These are phyloP conservation scores for Chlorella sp. DNA, from an alignment of 139 green algal genomes.

Conservation along the genomic window DNA sequence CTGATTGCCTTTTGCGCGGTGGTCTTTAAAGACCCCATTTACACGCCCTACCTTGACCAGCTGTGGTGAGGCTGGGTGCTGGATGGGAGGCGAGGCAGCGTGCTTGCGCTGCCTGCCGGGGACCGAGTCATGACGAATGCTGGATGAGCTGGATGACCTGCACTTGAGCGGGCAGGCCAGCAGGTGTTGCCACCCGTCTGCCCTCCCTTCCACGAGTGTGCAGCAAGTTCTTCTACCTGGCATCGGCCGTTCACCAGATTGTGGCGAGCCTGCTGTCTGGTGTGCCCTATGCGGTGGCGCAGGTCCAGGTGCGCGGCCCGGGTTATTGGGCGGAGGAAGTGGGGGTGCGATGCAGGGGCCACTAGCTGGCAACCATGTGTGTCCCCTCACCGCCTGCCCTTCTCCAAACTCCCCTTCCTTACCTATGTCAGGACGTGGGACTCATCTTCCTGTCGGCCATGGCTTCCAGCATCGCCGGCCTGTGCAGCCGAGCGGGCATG, in stretches of 20 bases:
- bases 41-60: background rate
- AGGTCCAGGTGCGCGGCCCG: conserved; percentile 42
- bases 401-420: background rate
- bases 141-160: too few species aligned
- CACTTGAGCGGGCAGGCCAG: too few species aligned
- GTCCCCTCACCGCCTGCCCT: background rate
- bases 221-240: conserved; percentile 66
- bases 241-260: conserved; percentile 67
- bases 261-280: conserved; percentile 54
- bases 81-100: too few species aligned
- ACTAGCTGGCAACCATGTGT: background rate
- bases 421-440: conserved; percentile 43
- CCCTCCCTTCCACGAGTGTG: conserved; percentile 53
- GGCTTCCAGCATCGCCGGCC: conserved; percentile 64
- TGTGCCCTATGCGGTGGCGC: conserved; percentile 75
- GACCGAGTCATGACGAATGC: too few species aligned
- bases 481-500: conserved; percentile 1
- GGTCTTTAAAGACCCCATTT: conserved; percentile 16
- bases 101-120: too few species aligned
- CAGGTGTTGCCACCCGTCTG: too few species aligned
- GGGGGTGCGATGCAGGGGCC: too few species aligned
- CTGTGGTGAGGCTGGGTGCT: background rate
- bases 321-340: background rate
- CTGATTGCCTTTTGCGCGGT: conserved; percentile 29
- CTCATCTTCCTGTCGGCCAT: conserved; percentile 83